Conservation (phyloP, 164 flowering plant genomes). For the Nymphaea colorata region DNA sequence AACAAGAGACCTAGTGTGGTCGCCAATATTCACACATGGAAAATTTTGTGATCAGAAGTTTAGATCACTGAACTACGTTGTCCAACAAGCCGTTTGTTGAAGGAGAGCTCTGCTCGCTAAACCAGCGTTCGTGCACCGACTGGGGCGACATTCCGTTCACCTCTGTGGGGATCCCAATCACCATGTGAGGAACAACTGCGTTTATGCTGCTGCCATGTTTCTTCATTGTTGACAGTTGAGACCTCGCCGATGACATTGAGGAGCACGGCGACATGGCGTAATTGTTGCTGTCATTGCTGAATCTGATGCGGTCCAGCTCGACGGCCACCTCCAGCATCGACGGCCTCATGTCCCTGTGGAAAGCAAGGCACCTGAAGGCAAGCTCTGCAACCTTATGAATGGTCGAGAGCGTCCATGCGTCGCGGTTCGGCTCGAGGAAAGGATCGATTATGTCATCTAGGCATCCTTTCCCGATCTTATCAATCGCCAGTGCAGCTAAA, state of each 20-base stretch:
- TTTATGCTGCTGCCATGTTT: slow-evolving; percentile 11
- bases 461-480: slow-evolving; percentile 53
- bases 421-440: slow-evolving; percentile 29
- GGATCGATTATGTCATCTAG: slow-evolving; percentile 74
- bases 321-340: slow-evolving; percentile 78
- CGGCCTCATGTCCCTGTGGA: slow-evolving; percentile 79
- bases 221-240: slow-evolving; percentile 12
- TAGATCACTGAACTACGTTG: slow-evolving; percentile 18
- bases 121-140: slow-evolving; percentile 47
- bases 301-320: slow-evolving; percentile 55
- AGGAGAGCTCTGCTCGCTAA: slow-evolving; percentile 52
- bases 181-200: slow-evolving; percentile 4
- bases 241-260: slow-evolving; percentile 22
- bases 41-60: neutral
- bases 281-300: slow-evolving; percentile 10
- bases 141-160: slow-evolving; percentile 29
- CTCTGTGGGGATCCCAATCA: slow-evolving; percentile 2
- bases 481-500: slow-evolving; percentile 59
- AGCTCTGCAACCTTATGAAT: slow-evolving; percentile 68
- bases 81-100: slow-evolving; percentile 43
- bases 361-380: slow-evolving; percentile 88
- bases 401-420: slow-evolving; percentile 43
- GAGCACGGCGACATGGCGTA: slow-evolving; percentile 18
- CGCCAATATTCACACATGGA: too few relatives aligned
- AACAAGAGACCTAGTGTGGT: neutral